Percentiles rank a stretch among this genome's conserved stretches.
phyloP scores from a whole-genome alignment of 352 stramenopile genomes.

The Globisporangium lucens region DNA sequence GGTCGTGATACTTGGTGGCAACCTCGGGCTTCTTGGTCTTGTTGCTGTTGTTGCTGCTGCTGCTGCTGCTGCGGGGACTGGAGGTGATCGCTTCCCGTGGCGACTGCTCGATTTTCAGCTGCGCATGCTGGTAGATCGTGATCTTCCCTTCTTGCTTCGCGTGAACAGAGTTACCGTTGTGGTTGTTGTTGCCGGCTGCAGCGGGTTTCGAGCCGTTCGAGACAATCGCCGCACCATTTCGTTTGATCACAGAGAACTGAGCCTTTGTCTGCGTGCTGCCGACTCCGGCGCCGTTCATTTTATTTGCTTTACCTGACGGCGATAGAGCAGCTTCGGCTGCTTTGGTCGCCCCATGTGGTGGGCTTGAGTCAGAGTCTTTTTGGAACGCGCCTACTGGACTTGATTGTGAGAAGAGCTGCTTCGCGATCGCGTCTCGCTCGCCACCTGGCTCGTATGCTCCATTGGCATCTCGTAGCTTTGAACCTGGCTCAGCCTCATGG shows the following conservation, averaged over 20 bases:
- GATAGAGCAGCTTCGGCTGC: too few species aligned
- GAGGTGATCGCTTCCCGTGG: not conserved
- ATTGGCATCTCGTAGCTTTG: not conserved
- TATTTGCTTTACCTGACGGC: too few species aligned
- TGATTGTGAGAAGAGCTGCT: slow-evolving; percentile 5
- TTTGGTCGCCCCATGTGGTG: too few species aligned
- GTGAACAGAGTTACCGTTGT: too few species aligned
- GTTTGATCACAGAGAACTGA: slow-evolving; percentile 2
- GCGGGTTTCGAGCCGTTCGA: not conserved
- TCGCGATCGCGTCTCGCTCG: not conserved
- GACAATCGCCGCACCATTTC: slow-evolving; percentile 10
- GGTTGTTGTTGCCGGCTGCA: too few species aligned
- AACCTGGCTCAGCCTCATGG: not conserved
- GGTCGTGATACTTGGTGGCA: slow-evolving; percentile 24
- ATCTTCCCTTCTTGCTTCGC: slow-evolving; percentile 19
- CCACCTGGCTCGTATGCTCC: not conserved
- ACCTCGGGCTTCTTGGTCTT: slow-evolving; percentile 9
- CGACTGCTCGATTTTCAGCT: slow-evolving; percentile 20
- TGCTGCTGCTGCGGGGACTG: slow-evolving; percentile 3
- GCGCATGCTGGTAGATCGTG: slow-evolving; percentile 28
- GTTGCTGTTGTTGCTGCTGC: slow-evolving; percentile 14
- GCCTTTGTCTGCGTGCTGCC: not conserved
- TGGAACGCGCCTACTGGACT: too few species aligned
- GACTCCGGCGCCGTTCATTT: not conserved
- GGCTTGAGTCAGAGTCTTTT: not conserved